Percentiles rank a stretch among this genome's conserved stretches.
phyloP scores from a whole-genome alignment of 164 flowering plant species.

The grape (Vitis vinifera) region DNA sequence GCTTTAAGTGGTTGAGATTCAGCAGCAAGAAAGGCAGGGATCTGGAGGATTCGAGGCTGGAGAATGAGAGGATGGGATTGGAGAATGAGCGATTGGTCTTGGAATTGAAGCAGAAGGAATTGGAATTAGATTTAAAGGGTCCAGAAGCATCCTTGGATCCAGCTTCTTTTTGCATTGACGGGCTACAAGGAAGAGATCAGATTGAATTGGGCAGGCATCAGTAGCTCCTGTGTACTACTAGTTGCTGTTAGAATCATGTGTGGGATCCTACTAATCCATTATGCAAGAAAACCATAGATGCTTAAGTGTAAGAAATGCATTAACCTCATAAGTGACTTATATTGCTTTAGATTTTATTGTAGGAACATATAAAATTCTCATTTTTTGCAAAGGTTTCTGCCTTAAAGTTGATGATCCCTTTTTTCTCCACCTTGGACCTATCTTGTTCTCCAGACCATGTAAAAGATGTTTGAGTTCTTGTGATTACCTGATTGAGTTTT shows the following conservation, averaged over 20 bases:
- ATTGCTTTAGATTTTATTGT: too few relatives aligned
- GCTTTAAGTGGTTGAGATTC: slow-evolving; percentile 55
- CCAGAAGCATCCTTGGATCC: slow-evolving; percentile 28
- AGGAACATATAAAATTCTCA: too few relatives aligned
- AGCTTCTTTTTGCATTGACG: slow-evolving; percentile 22
- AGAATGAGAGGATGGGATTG: slow-evolving; percentile 52
- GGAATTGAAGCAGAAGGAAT: slow-evolving; percentile 44
- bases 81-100: slow-evolving; percentile 51
- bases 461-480: too few relatives aligned
- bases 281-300: too few relatives aligned
- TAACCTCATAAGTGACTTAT: too few relatives aligned
- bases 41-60: slow-evolving; percentile 54
- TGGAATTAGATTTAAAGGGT: slow-evolving; percentile 28
- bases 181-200: slow-evolving; percentile 32
- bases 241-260: slow-evolving; percentile 3
- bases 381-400: too few relatives aligned
- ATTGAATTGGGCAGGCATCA: slow-evolving; percentile 28
- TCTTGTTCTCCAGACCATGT: too few relatives aligned
- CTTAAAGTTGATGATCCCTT: too few relatives aligned
- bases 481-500: too few relatives aligned
- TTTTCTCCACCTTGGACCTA: too few relatives aligned
- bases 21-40: slow-evolving; percentile 59
- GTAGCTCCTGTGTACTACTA: slow-evolving; percentile 10
- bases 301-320: too few relatives aligned
- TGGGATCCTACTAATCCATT: neutral